phyloP scores from a whole-genome alignment of 1,284 basidiomycete species.

The Apiotrichum sp. region DNA sequence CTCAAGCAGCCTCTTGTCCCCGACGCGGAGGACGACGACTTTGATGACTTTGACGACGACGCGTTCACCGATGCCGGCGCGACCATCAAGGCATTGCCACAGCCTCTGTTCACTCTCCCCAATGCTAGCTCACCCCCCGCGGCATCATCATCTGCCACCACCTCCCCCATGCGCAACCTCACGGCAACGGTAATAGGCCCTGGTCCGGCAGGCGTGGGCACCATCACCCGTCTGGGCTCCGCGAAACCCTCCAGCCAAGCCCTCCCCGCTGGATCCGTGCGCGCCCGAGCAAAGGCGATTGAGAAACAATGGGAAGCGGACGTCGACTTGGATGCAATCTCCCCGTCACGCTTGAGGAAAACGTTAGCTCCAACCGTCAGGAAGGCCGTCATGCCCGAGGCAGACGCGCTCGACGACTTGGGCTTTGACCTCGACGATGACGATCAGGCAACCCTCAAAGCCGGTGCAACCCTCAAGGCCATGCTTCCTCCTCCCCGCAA shows the following conservation, averaged over 20 bases:
- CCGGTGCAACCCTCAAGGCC: slow-evolving; percentile 39
- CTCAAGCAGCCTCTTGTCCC: not conserved
- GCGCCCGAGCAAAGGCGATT: slow-evolving; percentile 23
- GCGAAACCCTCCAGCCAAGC: slow-evolving; percentile 4
- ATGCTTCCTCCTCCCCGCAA: slow-evolving; percentile 32
- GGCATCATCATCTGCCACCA: too few relatives aligned
- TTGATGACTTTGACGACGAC: slow-evolving; percentile 7
- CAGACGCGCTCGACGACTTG: slow-evolving; percentile 36
- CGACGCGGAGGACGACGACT: slow-evolving; percentile 26
- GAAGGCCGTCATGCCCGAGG: slow-evolving; percentile 18
- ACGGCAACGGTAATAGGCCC: slow-evolving; percentile 27
- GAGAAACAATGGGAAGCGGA: slow-evolving; percentile 26
- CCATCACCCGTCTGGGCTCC: slow-evolving; percentile 31
- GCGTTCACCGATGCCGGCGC: not conserved
- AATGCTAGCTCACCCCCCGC: slow-evolving; percentile 5
- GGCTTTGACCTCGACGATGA: slow-evolving; percentile 38
- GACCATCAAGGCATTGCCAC: slow-evolving; percentile 1
- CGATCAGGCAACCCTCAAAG: slow-evolving; percentile 40
- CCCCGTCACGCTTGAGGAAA: not conserved
- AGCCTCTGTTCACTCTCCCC: slow-evolving; percentile 2
- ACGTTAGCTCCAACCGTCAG: not conserved
- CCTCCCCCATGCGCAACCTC: slow-evolving; percentile 13
- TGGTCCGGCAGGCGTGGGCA: slow-evolving; percentile 35
- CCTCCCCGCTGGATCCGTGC: slow-evolving; percentile 22
- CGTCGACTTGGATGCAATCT: slow-evolving; percentile 27